Evolutionary conservation across 345 rosid genomes (phyloP).

Genomic region (Clarkia xantiana): DNA sequence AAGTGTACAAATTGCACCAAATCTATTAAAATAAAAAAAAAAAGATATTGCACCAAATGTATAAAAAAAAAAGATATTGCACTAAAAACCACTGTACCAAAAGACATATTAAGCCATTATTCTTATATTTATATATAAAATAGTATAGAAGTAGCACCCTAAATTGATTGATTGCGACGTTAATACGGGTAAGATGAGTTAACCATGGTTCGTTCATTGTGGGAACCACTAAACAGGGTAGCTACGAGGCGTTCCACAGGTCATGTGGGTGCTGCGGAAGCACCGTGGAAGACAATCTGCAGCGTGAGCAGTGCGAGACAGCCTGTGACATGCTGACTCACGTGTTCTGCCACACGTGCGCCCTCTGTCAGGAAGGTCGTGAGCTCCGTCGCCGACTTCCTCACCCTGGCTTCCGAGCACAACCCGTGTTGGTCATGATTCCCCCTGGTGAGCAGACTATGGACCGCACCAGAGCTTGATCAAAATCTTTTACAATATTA

Average conservation of each 20-base stretch:
- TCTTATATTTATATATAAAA: no score
- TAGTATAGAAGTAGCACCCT: neutral
- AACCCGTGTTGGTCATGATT: slow-evolving; percentile 48
- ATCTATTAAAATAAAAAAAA: no score
- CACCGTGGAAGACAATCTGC: slow-evolving; percentile 53
- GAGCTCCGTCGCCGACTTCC: slow-evolving; percentile 80
- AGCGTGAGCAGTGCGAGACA: slow-evolving; percentile 58
- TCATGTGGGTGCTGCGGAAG: slow-evolving; percentile 79
- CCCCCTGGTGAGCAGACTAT: slow-evolving; percentile 70
- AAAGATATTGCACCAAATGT: no score
- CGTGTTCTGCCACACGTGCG: slow-evolving; percentile 66
- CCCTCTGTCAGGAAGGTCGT: slow-evolving; percentile 96
- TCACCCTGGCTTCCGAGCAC: slow-evolving; percentile 76
- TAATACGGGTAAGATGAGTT: neutral
- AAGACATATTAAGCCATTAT: no score
- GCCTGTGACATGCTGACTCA: slow-evolving; percentile 69
- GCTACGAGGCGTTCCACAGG: slow-evolving; percentile 62
- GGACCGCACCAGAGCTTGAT: slow-evolving; percentile 23
- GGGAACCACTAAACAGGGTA: slow-evolving; percentile 37
- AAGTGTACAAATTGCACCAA: no score
- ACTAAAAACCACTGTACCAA: no score
- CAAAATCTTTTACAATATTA: no score
- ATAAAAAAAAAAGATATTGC: no score
- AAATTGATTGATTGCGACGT: neutral
- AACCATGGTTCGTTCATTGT: neutral